Percentiles rank a stretch among this genome's conserved stretches.
phyloP scores from a whole-genome alignment of 768 basidiomycete species.

The Roridomyces roridus region DNA sequence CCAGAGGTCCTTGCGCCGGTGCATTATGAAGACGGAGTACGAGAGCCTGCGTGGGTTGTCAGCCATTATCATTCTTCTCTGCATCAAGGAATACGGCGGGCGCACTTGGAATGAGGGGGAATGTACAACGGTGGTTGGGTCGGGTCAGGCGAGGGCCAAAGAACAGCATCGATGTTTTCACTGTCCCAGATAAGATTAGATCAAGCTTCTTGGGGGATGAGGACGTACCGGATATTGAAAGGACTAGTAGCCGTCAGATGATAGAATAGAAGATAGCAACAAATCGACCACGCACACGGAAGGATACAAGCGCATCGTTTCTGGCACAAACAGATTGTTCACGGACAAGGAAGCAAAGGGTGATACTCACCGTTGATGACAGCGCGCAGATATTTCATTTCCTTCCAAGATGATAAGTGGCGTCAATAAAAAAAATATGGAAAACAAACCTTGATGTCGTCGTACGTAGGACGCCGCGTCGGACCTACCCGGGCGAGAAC shows the following conservation, averaged over 20 bases:
- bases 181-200: constrained; percentile 38
- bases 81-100: neutral
- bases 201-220: neutral
- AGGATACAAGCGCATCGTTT: constrained; percentile 60
- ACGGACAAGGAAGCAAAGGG: neutral
- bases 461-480: constrained; percentile 53
- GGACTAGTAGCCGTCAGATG: constrained; percentile 46
- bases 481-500: constrained; percentile 52
- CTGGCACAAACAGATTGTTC: constrained; percentile 28
- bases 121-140: constrained; percentile 42
- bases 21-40: constrained; percentile 42
- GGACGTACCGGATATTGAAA: constrained; percentile 39
- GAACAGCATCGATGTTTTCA: constrained; percentile 32
- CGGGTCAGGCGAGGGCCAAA: constrained; percentile 34
- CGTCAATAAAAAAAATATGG: no score
- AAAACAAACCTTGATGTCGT: constrained; percentile 62
- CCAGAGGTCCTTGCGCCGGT: constrained; percentile 52
- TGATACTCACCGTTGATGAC: constrained; percentile 57
- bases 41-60: constrained; percentile 21
- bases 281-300: constrained; percentile 41
- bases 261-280: no score
- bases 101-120: constrained; percentile 35
- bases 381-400: constrained; percentile 67
- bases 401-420: no score
- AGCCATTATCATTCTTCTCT: neutral